Conservation (phyloP, 75 land plant genomes). For the Selaginella moellendorffii region DNA sequence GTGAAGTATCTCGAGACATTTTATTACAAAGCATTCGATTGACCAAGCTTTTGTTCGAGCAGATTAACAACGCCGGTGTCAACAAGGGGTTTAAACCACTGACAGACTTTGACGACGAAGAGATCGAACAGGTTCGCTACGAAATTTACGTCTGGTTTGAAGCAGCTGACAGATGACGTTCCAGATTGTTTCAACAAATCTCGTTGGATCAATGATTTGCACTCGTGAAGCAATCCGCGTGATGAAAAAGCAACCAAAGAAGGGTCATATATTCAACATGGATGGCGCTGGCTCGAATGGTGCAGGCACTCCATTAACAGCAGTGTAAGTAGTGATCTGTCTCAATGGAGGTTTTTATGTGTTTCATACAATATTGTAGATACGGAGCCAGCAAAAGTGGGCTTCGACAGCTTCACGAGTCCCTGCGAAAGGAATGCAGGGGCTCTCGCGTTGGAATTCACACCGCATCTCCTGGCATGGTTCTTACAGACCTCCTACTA, state of each 20-base stretch:
- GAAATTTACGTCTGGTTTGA: neutral
- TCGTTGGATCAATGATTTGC: slow-evolving; percentile 84
- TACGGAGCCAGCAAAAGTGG: slow-evolving; percentile 98
- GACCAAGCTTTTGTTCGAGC: neutral
- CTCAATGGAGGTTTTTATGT: no score
- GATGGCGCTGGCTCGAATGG: slow-evolving; percentile 99
- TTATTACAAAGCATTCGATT: neutral
- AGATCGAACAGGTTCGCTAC: slow-evolving; percentile 63
- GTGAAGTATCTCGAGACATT: slow-evolving; percentile 24
- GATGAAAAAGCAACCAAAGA: slow-evolving; percentile 55
- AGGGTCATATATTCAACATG: slow-evolving; percentile 96
- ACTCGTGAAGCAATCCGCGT: slow-evolving; percentile 84
- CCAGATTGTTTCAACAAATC: slow-evolving; percentile 90
- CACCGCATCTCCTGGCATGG: slow-evolving; percentile 99
- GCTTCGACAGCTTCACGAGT: slow-evolving; percentile 72
- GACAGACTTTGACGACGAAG: slow-evolving; percentile 75
- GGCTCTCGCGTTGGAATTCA: slow-evolving; percentile 76
- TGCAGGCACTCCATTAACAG: slow-evolving; percentile 94
- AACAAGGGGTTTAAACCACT: slow-evolving; percentile 95
- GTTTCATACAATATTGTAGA: slow-evolving; percentile 20
- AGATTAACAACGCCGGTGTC: slow-evolving; percentile 94
- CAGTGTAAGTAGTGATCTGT: slow-evolving; percentile 56
- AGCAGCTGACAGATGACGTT: no score
- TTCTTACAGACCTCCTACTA: slow-evolving; percentile 79
- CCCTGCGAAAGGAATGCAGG: slow-evolving; percentile 74